Evolutionary conservation across 305 asterid species (phyloP).

Genomic region (Fraxinus sp.): DNA sequence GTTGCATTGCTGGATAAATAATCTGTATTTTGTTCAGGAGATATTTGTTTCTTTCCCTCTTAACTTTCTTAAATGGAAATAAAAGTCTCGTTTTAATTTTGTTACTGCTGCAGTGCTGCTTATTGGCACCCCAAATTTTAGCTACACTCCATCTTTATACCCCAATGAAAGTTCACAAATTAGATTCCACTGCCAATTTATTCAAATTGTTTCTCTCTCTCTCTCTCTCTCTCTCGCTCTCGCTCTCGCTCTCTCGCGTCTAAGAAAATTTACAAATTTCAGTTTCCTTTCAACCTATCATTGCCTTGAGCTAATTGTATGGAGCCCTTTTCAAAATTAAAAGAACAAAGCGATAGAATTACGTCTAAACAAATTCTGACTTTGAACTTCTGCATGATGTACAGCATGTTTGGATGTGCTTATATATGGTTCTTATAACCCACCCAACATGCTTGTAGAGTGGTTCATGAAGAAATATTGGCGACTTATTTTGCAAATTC

Average conservation of each 20-base stretch:
- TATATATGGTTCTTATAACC: neutral
- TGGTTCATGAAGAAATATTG: neutral
- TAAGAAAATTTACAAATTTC: neutral
- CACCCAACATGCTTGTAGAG: neutral
- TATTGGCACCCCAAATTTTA: neutral
- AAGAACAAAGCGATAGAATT: neutral
- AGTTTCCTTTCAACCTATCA: neutral
- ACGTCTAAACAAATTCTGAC: neutral
- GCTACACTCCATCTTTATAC: neutral
- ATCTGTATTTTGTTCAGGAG: neutral
- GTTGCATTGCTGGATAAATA: slow-evolving; percentile 5
- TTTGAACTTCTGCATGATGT: neutral
- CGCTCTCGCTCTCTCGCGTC: neutral
- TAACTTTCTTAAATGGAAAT: neutral
- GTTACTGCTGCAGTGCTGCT: neutral
- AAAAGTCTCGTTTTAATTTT: slow-evolving; percentile 1
- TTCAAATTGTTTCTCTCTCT: neutral
- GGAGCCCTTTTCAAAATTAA: neutral
- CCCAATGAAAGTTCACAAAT: neutral
- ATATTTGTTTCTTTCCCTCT: neutral
- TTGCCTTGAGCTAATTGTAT: neutral
- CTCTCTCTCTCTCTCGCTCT: neutral
- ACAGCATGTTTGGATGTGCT: no score
- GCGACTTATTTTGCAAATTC: neutral
- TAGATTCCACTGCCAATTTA: neutral